These are phyloP conservation scores for Talaromyces sp. DNA, from an alignment of 2,329 filamentous ascomycete genomes.

Conservation along the genomic window DNA sequence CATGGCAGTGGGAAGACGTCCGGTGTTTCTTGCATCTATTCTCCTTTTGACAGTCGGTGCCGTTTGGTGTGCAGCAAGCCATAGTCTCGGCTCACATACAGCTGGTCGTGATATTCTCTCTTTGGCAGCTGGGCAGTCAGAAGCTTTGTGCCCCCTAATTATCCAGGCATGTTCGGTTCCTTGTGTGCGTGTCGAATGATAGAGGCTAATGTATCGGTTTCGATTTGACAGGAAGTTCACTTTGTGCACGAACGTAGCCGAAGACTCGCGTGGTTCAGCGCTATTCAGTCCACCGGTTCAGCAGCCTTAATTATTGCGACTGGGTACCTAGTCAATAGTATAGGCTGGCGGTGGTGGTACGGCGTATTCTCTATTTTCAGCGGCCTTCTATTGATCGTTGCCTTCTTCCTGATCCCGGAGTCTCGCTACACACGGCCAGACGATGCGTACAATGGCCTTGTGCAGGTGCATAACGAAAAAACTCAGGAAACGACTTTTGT, in stretches of 20 bases:
- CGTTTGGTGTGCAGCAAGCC: background rate
- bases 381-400: background rate
- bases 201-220: background rate
- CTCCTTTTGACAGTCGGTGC: background rate
- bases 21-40: background rate
- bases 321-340: background rate
- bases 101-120: background rate
- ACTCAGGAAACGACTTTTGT: background rate
- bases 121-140: constrained; percentile 7
- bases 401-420: background rate
- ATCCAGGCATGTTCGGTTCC: background rate
- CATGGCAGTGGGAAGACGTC: background rate
- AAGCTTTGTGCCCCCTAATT: constrained; percentile 11
- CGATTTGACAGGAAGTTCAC: background rate
- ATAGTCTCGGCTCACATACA: background rate
- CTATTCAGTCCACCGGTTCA: background rate
- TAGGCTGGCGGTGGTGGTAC: background rate
- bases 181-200: no score
- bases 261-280: background rate
- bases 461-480: background rate
- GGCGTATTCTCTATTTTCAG: background rate
- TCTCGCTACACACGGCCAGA: background rate
- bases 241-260: background rate
- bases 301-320: background rate
- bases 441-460: background rate